Base-by-base conservation (phyloP, 2,329 filamentous ascomycete genomes). In the Geosmithia morbida region DNA sequence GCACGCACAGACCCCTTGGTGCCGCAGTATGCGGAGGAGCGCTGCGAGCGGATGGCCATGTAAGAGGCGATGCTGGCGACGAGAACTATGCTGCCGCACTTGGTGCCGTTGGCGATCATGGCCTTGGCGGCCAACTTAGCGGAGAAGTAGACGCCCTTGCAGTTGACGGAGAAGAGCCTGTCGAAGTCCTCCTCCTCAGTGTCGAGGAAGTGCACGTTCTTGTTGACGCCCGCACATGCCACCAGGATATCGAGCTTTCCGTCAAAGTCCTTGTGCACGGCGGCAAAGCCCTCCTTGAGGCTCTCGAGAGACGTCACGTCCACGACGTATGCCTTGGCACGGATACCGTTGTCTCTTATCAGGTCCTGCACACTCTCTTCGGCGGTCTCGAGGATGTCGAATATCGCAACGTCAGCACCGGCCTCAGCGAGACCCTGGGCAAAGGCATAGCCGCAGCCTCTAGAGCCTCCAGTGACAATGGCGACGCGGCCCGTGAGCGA, bases 111-210 rank as follows among this genome's bases (percentile, higher is more conserved):
- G 1, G 62, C 60, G 30, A 75, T 70, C 67, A 77, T 75, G 26
- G 67, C 65, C 48, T 66, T 64, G 0, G 70, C 71, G 2, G 69
- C 71, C 8, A 70, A 53, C 52, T 74, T 68, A 0, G 71, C 72
- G 0, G 75, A 75, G 44, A 76, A 65, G 61, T 75, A 85, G 42
- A 84, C 71, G 3, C 74, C 73, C 61, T 80, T 80, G 49, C 83
- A 77, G 53, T 85, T 84, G 47, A 83, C 77, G 45, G 70, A 68
- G 54, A 83, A 79, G 18, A 79, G 71, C 46, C 68, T 68, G 54
- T 82, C 75, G 54, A 80, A 84, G 46, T 84, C 80, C 13, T 70
- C 68, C 48, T 82, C 78, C 0, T 74, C 79, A 0, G 79, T 71
- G 20, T 70, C 59, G 1, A 79, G 81, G 2, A 77, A 71, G 64